These are phyloP conservation scores for Rhizopus sp. DNA, from an alignment of 371 early-diverging fungal species.

Conservation along the genomic window DNA sequence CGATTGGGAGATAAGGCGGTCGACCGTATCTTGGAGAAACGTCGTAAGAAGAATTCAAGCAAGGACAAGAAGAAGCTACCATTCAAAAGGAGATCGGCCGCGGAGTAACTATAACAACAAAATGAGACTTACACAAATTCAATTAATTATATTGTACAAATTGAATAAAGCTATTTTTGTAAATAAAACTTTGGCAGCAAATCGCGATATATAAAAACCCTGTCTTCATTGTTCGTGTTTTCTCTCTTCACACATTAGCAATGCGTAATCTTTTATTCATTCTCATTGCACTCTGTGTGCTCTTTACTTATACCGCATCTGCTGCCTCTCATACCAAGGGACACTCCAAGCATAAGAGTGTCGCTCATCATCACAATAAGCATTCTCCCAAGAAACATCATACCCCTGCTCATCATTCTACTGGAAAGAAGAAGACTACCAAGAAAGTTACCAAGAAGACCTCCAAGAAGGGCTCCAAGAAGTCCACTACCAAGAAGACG, in stretches of 20 bases:
- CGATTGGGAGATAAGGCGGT: conserved; percentile 67
- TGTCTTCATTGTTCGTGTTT: not conserved
- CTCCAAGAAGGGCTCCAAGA: not conserved
- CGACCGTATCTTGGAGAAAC: conserved; percentile 82
- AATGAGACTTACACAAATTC: not conserved
- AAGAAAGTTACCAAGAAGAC: not conserved
- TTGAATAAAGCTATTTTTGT: not conserved
- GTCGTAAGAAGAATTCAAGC: conserved; percentile 84
- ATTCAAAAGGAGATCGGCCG: conserved; percentile 45
- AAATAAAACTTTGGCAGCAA: not conserved
- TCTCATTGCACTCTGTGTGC: not conserved
- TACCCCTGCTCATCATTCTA: not conserved
- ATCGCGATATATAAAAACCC: not conserved
- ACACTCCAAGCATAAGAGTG: not conserved
- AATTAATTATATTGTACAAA: conserved; percentile 3
- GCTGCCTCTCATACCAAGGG: not conserved
- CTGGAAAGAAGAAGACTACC: not conserved
- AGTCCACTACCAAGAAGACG: not conserved
- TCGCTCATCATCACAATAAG: not conserved
- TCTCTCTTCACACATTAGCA: not conserved
- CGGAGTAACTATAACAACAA: conserved; percentile 5
- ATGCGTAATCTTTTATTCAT: not conserved
- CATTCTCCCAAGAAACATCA: too few relatives aligned
- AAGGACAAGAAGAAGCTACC: conserved; percentile 67
- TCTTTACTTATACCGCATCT: not conserved